Evolutionary conservation across 2,329 filamentous ascomycete genomes (phyloP), one percentile per base, ranked within the genome.

Genomic region (Fusarium pseudonygamai): DNA sequence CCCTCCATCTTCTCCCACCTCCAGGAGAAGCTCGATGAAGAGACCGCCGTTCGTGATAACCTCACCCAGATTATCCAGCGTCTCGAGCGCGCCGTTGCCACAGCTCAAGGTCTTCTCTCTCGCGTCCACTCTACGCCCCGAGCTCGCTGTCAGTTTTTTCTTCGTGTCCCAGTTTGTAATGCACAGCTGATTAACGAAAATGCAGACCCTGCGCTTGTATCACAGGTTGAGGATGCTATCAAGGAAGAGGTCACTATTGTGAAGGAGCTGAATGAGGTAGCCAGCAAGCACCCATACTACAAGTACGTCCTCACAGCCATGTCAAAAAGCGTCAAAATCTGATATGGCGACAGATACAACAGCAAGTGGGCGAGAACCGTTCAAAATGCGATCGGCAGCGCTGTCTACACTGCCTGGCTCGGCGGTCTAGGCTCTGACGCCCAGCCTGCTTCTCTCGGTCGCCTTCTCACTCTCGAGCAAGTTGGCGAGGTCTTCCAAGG

Each of bases 201-300:
- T 30, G 12, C 15, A 71, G 94, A 96, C 65, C 84, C 88, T 37
- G 83, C 87, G 8, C 86, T 98, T 39, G 87, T 97, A 47, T 85
- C 88, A 16, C 89, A 93, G 74, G 91, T 94, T 3, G 89, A 94
- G 69, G 89, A 89, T n/a, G 86, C 85, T 64, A 93, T 98, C 80
- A 85, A 89, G 72, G 89, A 93, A 40, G 91, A 97, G 81, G 88
- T 93, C 63, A 85, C 90, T 53, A 92, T 92, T 49, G 88, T 98
- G 50, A 84, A 86, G 64, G 90, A 92, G 75, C 89, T 99, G 49
- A 89, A 90, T 69, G 84, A 87, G 61, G 89, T 93, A 61, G 94
- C 95, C 5, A 95, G 94, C 32, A 88, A 93, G 80, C 92, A 97
- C 78, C 96, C 96, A 1, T 99, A 98, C 87, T 99, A 98, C 90